These are phyloP conservation scores for Dioscorea cayenensis DNA, from an alignment of 116 monocot genomes.

Conservation along the genomic window DNA sequence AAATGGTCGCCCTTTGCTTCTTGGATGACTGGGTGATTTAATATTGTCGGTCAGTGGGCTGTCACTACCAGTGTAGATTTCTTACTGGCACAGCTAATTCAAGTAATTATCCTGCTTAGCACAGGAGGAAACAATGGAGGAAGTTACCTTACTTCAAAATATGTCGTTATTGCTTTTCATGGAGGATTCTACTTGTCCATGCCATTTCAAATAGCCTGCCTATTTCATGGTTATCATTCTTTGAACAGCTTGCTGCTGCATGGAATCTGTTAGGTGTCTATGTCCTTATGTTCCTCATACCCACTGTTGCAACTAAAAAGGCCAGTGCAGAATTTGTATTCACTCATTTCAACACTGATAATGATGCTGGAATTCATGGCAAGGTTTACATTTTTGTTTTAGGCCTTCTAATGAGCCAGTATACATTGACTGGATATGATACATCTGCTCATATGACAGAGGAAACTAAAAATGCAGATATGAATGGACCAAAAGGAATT, in stretches of 20 bases:
- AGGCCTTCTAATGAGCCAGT: slow-evolving; percentile 77
- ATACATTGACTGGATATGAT: slow-evolving; percentile 69
- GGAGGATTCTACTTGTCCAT: slow-evolving; percentile 32
- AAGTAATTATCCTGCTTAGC: slow-evolving; percentile 47
- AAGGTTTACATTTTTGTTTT: slow-evolving; percentile 61
- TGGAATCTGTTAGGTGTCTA: slow-evolving; percentile 69
- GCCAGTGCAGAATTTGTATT: slow-evolving; percentile 83
- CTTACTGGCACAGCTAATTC: slow-evolving; percentile 39
- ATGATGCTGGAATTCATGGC: slow-evolving; percentile 60
- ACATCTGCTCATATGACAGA: slow-evolving; percentile 96
- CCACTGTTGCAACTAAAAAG: slow-evolving; percentile 66
- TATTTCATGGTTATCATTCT: slow-evolving; percentile 24
- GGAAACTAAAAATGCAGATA: slow-evolving; percentile 84
- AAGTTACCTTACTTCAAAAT: slow-evolving; percentile 42
- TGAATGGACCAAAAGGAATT: slow-evolving; percentile 88
- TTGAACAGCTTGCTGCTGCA: slow-evolving; percentile 29
- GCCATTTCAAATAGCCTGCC: slow-evolving; percentile 36
- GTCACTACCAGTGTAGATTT: slow-evolving; percentile 35
- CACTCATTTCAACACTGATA: slow-evolving; percentile 77
- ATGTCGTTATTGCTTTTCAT: slow-evolving; percentile 33
- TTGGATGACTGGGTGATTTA: slow-evolving; percentile 55
- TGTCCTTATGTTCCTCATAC: slow-evolving; percentile 82
- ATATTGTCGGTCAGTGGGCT: slow-evolving; percentile 43
- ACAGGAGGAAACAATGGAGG: slow-evolving; percentile 71
- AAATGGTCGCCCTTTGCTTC: slow-evolving; percentile 29